Conservation (phyloP, 2,329 filamentous ascomycete genomes). For the Herpotrichia juniperi region DNA sequence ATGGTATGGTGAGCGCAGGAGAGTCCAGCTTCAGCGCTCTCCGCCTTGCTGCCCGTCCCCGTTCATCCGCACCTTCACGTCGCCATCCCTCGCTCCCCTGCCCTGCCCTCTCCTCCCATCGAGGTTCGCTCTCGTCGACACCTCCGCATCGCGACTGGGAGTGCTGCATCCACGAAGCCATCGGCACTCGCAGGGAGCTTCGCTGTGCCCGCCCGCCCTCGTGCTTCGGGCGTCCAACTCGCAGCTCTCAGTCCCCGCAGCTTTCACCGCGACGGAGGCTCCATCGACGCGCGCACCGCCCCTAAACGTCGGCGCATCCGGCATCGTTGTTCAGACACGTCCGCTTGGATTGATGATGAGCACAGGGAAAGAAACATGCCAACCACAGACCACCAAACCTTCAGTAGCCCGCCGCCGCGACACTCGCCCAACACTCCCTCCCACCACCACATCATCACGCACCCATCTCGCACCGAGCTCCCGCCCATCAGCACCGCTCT, state of each 20-base stretch:
- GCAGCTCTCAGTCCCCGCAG: not conserved
- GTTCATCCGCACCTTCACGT: not conserved
- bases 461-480: slow-evolving; percentile 37
- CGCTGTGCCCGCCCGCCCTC: not conserved
- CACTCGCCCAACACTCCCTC: not conserved
- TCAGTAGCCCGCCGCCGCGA: slow-evolving; percentile 26
- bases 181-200: not conserved
- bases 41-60: not conserved
- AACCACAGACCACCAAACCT: slow-evolving; percentile 14
- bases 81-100: not conserved
- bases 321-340: slow-evolving; percentile 1
- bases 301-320: not conserved
- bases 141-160: not conserved
- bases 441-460: slow-evolving; percentile 38
- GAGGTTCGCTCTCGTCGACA: too few relatives aligned
- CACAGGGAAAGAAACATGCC: slow-evolving; percentile 3
- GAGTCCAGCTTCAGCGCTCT: not conserved
- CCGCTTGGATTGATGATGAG: slow-evolving; percentile 1
- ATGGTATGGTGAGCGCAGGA: not conserved
- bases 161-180: too few relatives aligned
- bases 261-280: not conserved
- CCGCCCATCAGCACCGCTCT: slow-evolving; percentile 48
- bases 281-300: not conserved
- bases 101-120: too few relatives aligned
- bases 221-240: not conserved